Evolutionary conservation across 805 yeast species (phyloP).

Genomic region (Spathaspora gorwiae): DNA sequence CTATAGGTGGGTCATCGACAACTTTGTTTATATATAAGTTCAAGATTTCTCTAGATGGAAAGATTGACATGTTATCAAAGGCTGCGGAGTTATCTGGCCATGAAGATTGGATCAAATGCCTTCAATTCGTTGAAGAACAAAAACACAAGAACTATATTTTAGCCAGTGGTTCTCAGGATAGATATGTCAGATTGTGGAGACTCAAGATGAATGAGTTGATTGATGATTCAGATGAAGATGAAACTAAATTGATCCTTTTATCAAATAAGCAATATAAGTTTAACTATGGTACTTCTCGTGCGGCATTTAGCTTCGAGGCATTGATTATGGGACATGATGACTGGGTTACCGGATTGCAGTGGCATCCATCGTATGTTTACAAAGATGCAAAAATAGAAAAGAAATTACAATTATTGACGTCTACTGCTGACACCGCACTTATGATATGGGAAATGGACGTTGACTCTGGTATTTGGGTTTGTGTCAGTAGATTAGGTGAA

Average conservation of each 20-base stretch:
- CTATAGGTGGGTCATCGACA: slow-evolving; percentile 70
- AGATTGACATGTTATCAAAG: slow-evolving; percentile 18
- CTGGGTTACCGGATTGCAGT: slow-evolving; percentile 82
- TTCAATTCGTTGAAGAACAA: slow-evolving; percentile 52
- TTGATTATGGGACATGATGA: slow-evolving; percentile 97
- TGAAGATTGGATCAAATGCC: slow-evolving; percentile 90
- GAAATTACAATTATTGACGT: slow-evolving; percentile 61
- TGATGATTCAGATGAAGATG: slow-evolving; percentile 55
- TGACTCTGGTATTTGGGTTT: slow-evolving; percentile 86
- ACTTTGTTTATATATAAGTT: slow-evolving; percentile 53
- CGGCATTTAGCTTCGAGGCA: slow-evolving; percentile 80
- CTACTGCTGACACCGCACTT: slow-evolving; percentile 89
- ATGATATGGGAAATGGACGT: slow-evolving; percentile 92
- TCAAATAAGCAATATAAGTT: slow-evolving; percentile 74
- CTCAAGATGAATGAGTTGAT: slow-evolving; percentile 51
- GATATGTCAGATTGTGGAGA: slow-evolving; percentile 89
- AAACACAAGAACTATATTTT: slow-evolving; percentile 52
- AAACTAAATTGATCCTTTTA: slow-evolving; percentile 46
- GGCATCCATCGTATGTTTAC: slow-evolving; percentile 54
- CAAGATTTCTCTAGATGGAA: slow-evolving; percentile 9
- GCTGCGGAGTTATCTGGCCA: slow-evolving; percentile 75
- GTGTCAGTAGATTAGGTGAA: slow-evolving; percentile 80
- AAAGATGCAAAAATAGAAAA: slow-evolving; percentile 13
- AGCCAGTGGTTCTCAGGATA: slow-evolving; percentile 91
- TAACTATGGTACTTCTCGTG: slow-evolving; percentile 30